Base-by-base conservation (phyloP, 352 stramenopile genomes). In the Phytophthora sojae region DNA sequence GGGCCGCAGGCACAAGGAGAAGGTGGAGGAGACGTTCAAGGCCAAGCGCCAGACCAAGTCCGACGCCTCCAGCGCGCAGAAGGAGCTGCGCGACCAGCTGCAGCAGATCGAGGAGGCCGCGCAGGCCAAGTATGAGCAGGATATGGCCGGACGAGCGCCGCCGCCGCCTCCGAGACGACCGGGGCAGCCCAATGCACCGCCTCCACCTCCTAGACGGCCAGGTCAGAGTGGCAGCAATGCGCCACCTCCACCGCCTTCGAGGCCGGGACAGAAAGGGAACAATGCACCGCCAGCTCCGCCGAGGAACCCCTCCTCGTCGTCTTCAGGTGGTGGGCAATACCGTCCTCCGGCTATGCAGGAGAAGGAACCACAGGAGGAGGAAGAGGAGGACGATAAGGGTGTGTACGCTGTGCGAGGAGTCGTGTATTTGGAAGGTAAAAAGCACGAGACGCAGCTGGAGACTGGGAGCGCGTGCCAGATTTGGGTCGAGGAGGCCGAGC, bases 401-500 rank as follows among this genome's bases (percentile, higher is more conserved):
- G 80, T 96, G 23, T 96, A 96, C 52, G 66, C 69, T 30, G 79
- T 94, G 14, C 76, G 81, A 32, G 83, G 86, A 14, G 55, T 75
- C n/a, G 89, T 96, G 26, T 96, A 93, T 55, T 69, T 96, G 29
- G 89, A 95, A 69, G 89, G 87, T 44, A 92, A 91, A 57, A 86
- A 84, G 35, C 88, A 96, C 58, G 85, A 91, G 45, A 69, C 82
- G 37, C 88, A 93, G 55, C 69, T 96, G 3, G 75, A 88, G 51
- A 80, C 69, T 6, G 86, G 86, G n/a, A 92, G 84, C 19, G 80
- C 83, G 14, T 96, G 88, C 50, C 82, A 96, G 72, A 85, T 96
- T 42, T 96, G 89, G 89, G 73, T 92, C 23, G 89, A 96, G 21
- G 82, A 90, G 0, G 54, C 69, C 2, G 89, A 96, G 30, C 77